Conservation (phyloP, 2,329 filamentous ascomycete genomes). For the Ophiocordyceps unilateralis region DNA sequence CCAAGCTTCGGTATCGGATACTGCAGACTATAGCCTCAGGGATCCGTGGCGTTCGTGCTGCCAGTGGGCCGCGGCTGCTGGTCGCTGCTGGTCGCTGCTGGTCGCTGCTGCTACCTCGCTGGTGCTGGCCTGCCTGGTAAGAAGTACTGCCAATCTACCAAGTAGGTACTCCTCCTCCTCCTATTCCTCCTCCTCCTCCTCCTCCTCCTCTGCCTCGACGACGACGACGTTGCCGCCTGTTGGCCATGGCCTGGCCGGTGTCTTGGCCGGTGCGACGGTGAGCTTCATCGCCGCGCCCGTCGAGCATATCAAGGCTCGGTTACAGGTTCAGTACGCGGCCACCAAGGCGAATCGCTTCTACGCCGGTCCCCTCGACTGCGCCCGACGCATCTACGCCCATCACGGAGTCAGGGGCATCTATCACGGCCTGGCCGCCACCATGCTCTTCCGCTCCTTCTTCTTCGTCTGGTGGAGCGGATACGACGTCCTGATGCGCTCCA, state of each 20-base stretch:
- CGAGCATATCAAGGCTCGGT: conserved; percentile 83
- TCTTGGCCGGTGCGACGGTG: conserved; percentile 76
- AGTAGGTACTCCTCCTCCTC: neutral
- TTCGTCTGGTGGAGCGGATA: conserved; percentile 99
- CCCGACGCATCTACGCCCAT: conserved; percentile 45
- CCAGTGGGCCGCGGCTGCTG: neutral
- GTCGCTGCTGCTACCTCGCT: neutral
- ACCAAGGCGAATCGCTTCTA: conserved; percentile 65
- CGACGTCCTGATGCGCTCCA: conserved; percentile 55
- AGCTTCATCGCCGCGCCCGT: conserved; percentile 86
- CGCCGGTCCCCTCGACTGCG: conserved; percentile 72
- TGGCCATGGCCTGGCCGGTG: conserved; percentile 76
- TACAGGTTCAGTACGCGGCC: conserved; percentile 87
- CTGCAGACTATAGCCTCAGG: neutral
- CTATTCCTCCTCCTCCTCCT: neutral
- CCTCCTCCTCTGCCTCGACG: neutral
- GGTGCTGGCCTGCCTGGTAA: too few species aligned
- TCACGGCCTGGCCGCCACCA: conserved; percentile 67
- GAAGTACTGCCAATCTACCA: neutral
- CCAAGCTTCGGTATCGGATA: neutral
- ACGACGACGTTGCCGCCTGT: conserved; percentile 34
- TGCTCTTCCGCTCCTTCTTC: conserved; percentile 84
- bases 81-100: neutral
- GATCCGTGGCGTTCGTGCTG: neutral
- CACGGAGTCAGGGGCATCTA: conserved; percentile 74